Evolutionary conservation across 192 early-diverging fungal species (phyloP).

Genomic region (Backusella liffmaniae): DNA sequence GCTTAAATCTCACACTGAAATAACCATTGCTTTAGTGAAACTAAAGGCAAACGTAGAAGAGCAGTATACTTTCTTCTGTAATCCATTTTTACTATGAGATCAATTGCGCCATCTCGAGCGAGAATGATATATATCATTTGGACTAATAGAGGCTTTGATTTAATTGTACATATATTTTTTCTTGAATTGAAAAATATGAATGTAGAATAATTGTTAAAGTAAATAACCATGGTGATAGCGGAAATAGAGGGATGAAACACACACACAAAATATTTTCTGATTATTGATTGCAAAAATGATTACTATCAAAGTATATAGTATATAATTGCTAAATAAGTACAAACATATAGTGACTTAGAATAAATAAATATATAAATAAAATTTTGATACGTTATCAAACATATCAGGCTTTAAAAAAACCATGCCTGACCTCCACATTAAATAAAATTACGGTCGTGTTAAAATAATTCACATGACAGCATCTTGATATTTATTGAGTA

Average conservation of each 20-base stretch:
- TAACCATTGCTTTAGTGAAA: not conserved
- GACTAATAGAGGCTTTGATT: not conserved
- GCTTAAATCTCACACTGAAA: not conserved
- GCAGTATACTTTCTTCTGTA: not conserved
- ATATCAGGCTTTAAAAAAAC: not conserved
- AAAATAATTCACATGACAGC: not conserved
- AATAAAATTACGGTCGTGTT: not conserved
- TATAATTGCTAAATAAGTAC: not conserved
- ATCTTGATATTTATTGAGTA: not conserved
- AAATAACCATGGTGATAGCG: not conserved
- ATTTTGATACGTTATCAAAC: not conserved
- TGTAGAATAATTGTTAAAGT: too few relatives aligned
- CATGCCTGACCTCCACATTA: not conserved
- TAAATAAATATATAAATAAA: not conserved
- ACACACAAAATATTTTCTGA: not conserved
- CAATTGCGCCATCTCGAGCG: not conserved
- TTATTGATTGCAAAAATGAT: not conserved
- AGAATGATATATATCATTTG: not conserved
- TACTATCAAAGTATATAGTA: not conserved
- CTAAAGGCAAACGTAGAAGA: not conserved
- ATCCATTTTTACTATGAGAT: not conserved
- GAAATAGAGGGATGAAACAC: not conserved
- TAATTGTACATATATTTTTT: not conserved
- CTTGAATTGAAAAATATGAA: not conserved
- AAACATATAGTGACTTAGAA: not conserved